Evolutionary conservation across 148 eudicot genomes (phyloP), one percentile per base, ranked within the genome.

Genomic region (Heliamphora exappendiculata): DNA sequence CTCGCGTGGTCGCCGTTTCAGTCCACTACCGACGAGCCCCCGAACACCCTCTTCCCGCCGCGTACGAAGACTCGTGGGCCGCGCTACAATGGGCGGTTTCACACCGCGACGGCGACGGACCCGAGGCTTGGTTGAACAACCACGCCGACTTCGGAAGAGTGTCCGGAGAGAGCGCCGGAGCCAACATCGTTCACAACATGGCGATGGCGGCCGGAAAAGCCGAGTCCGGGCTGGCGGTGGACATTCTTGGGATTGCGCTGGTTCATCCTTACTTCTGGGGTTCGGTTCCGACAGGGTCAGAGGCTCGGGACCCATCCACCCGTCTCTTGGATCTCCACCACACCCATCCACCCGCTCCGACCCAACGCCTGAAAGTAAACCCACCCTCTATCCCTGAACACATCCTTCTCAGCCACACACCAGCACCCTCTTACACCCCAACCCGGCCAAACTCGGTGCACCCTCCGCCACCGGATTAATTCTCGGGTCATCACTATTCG

Each of bases 1-100:
- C 86, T 6, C 72, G 85, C 7, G 73, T 78, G 1, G 57, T 82
- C 8, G 79, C 73, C 12, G 50, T 87, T 0, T 83, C 95, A 0
- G 80, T 89, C 12, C 83, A 91, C 0, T 91, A 87, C 54, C 76
- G 95, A 37, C 58, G 82, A 29, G 91, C 89, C 62, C 95, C 95
- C 0, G 95, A 91, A 29, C 44, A 85, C 70, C 89, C 80, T 4
- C 68, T 91, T 0, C 92, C 95, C 0, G 33, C 39, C 0, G 81
- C 84, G 0, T 89, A 70, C 64, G 85, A 89, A 0, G 95, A 91
- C 67, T 83, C 86, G 0, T 91, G 91, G 89, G 74, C 62, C 4
- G 87, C 81, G 0, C 37, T 87, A n/a, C 63, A 85, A 41, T 90
- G 92, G 94, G 78, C 72, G 0, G 80, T 78, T 9, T 73, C 87